Percentiles rank a stretch among this genome's conserved stretches.
phyloP scores from a whole-genome alignment of 768 basidiomycete genomes.

The Gymnopilus junonius region DNA sequence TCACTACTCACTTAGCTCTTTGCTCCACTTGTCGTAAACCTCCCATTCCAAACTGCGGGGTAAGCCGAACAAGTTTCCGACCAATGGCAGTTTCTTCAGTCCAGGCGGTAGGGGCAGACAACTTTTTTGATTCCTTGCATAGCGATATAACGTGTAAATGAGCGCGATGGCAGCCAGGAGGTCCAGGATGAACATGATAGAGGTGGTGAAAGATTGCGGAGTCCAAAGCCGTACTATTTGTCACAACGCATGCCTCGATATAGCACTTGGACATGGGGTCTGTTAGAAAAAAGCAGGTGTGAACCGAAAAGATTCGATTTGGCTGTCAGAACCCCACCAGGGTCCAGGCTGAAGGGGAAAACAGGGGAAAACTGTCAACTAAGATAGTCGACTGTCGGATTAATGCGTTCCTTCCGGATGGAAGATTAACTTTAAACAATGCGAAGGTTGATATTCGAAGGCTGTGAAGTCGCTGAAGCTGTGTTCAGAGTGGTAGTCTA shows the following conservation, averaged over 20 bases:
- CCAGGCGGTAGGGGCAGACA: conserved; percentile 40
- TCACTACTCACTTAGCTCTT: conserved; percentile 33
- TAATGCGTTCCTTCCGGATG: neutral
- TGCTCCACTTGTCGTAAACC: conserved; percentile 42
- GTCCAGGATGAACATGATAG: conserved; percentile 2
- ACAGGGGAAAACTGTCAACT: neutral
- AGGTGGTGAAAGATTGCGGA: neutral
- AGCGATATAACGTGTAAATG: neutral
- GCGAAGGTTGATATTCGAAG: neutral
- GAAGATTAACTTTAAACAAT: too few relatives aligned
- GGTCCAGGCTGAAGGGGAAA: neutral
- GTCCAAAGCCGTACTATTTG: neutral
- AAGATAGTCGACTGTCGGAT: neutral
- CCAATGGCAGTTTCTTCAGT: conserved; percentile 21
- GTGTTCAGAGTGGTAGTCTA: neutral
- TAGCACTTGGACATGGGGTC: neutral
- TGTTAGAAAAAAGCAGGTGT: neutral
- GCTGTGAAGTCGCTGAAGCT: neutral
- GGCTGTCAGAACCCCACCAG: neutral
- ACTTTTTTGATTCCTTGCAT: neutral
- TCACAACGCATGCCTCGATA: neutral
- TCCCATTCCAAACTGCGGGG: conserved; percentile 36
- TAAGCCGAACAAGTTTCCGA: conserved; percentile 39
- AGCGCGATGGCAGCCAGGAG: conserved; percentile 1
- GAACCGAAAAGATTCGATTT: neutral